These are phyloP conservation scores for Barnettozyma sp. DNA, from an alignment of 805 yeast genomes.

Conservation along the genomic window DNA sequence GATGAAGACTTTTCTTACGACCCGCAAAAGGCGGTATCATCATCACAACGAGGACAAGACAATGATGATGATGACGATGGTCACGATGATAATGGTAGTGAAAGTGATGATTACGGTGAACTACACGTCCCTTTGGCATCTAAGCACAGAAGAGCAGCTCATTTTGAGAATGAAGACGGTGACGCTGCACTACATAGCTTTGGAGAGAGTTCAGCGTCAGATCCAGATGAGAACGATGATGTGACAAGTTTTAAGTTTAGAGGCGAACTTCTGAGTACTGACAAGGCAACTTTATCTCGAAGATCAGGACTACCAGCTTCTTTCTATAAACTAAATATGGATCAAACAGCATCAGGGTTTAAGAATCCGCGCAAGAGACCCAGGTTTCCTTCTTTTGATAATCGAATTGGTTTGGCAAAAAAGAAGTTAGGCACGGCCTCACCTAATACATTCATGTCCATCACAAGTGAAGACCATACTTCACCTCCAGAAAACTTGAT, in stretches of 20 bases:
- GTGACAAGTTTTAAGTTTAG: neutral
- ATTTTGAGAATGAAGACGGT: too few relatives aligned
- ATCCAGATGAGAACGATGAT: neutral
- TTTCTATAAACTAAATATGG: neutral
- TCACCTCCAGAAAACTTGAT: too few relatives aligned
- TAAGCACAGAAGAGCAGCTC: too few relatives aligned
- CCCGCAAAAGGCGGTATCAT: too few relatives aligned
- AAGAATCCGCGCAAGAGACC: conserved; percentile 5
- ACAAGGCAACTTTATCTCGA: neutral
- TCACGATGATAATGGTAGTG: too few relatives aligned
- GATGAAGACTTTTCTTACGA: conserved; percentile 1
- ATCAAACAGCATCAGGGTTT: neutral
- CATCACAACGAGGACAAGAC: neutral
- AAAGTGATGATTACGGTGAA: too few relatives aligned
- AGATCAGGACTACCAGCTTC: conserved; percentile 4
- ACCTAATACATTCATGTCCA: neutral
- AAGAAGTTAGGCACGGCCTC: conserved; percentile 9
- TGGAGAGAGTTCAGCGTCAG: too few relatives aligned
- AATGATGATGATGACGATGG: neutral
- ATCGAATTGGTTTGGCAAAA: conserved; percentile 21
- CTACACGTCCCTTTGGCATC: too few relatives aligned
- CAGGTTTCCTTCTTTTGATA: neutral
- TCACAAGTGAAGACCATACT: too few relatives aligned
- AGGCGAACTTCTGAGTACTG: neutral
- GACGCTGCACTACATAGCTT: too few relatives aligned